phyloP scores from a whole-genome alignment of 2,329 filamentous ascomycete species.

The Colletotrichum tanaceti region DNA sequence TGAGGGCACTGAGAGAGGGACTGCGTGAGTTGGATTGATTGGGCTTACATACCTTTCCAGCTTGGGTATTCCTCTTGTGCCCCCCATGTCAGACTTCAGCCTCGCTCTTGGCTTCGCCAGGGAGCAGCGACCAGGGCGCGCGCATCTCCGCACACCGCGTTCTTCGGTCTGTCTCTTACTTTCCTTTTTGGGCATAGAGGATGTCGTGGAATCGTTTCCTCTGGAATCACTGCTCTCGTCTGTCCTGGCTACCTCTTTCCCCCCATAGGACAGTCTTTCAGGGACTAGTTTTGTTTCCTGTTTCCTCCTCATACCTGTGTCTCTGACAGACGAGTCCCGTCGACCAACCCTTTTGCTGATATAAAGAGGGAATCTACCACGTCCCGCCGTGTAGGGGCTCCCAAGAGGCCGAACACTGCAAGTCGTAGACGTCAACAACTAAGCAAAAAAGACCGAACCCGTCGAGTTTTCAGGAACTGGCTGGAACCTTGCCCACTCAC shows the following conservation, averaged over 20 bases:
- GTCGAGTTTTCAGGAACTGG: background rate
- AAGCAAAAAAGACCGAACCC: background rate
- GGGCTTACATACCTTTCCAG: too few species aligned
- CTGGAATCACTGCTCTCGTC: background rate
- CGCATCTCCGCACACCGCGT: slow-evolving; percentile 6
- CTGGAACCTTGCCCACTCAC: background rate
- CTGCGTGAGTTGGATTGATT: background rate
- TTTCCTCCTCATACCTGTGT: slow-evolving; percentile 19
- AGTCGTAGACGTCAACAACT: slow-evolving; percentile 10
- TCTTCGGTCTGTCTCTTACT: background rate
- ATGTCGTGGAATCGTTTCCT: background rate
- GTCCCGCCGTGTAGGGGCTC: background rate
- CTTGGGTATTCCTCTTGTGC: background rate
- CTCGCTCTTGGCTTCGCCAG: slow-evolving; percentile 24
- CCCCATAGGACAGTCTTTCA: slow-evolving; percentile 31
- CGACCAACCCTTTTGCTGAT: slow-evolving; percentile 15
- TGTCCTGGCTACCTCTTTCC: background rate
- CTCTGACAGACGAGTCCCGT: background rate
- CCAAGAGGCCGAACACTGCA: slow-evolving; percentile 5
- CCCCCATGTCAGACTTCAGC: slow-evolving; percentile 20
- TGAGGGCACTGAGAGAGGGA: background rate
- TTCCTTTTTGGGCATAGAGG: background rate
- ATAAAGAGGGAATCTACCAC: slow-evolving; percentile 35
- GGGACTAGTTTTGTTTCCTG: slow-evolving; percentile 8
- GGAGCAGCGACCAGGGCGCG: background rate